These are phyloP conservation scores for Magnusiomyces sp. DNA, from an alignment of 1,139 yeast genomes.

Conservation along the genomic window DNA sequence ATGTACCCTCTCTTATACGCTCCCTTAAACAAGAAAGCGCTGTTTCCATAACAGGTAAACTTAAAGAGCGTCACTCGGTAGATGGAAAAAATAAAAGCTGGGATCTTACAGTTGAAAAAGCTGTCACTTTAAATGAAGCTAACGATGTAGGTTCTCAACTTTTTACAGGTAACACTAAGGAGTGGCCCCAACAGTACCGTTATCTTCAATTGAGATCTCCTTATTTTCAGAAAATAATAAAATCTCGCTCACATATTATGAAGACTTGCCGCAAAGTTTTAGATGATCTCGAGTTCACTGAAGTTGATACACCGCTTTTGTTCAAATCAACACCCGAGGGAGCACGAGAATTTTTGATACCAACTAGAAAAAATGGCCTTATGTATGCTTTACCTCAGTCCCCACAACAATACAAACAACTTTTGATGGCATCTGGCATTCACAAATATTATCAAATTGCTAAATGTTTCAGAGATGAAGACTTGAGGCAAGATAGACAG, in stretches of 20 bases:
- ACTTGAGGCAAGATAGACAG: constrained; percentile 87
- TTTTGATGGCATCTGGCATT: constrained; percentile 90
- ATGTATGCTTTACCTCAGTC: constrained; percentile 94
- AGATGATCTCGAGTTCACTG: constrained; percentile 46
- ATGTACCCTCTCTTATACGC: constrained; percentile 41
- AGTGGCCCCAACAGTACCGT: constrained; percentile 69
- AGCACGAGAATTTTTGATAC: constrained; percentile 90
- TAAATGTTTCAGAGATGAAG: constrained; percentile 91
- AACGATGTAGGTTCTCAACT: constrained; percentile 63
- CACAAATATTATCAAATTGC: constrained; percentile 84
- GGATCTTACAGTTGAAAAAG: constrained; percentile 47
- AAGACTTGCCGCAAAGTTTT: constrained; percentile 46
- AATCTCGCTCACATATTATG: constrained; percentile 55
- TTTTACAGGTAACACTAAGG: constrained; percentile 37
- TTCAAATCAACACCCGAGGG: constrained; percentile 98
- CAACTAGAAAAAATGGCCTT: constrained; percentile 53
- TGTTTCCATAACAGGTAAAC: constrained; percentile 55
- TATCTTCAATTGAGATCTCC: constrained; percentile 70
- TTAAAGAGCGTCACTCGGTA: constrained; percentile 28
- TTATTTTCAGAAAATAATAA: constrained; percentile 50
- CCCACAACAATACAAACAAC: constrained; percentile 94
- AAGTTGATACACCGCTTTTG: constrained; percentile 84
- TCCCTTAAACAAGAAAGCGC: constrained; percentile 64
- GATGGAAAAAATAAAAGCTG: constrained; percentile 31
- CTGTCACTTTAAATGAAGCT: constrained; percentile 58